Percentiles rank a stretch among this genome's conserved stretches.
These are phyloP conservation scores for Aspergillus quadricinctus DNA, from an alignment of 2,329 filamentous ascomycete genomes.

Conservation along the genomic window DNA sequence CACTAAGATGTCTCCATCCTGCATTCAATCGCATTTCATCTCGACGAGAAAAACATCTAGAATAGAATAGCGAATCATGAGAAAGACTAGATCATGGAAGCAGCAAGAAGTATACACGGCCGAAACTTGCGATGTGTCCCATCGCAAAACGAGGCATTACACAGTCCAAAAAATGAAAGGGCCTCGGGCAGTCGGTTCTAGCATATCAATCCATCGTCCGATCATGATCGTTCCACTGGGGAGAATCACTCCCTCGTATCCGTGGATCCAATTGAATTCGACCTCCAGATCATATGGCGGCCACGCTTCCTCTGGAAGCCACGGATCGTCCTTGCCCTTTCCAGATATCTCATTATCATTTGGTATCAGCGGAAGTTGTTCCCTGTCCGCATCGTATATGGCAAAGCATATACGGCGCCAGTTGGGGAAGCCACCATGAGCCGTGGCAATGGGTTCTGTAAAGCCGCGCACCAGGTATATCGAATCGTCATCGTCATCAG, in stretches of 20 bases:
- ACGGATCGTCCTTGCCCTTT: background rate
- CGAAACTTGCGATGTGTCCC: background rate
- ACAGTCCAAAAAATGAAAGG: conserved; percentile 34
- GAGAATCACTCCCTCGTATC: conserved; percentile 46
- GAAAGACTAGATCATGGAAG: background rate
- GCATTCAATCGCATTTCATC: background rate
- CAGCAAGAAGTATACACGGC: background rate
- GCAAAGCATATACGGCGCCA: conserved; percentile 38
- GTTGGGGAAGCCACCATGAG: conserved; percentile 28
- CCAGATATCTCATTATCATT: conserved; percentile 13
- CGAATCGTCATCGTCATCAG: conserved; percentile 4
- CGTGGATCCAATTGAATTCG: conserved; percentile 36
- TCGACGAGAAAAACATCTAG: background rate
- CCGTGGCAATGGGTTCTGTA: conserved; percentile 23
- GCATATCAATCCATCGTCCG: conserved; percentile 43
- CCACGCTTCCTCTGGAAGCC: conserved; percentile 13
- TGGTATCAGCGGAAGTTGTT: conserved; percentile 14
- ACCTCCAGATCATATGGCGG: conserved; percentile 9
- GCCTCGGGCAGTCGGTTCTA: conserved; percentile 16
- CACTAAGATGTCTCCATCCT: background rate
- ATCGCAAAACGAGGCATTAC: conserved; percentile 1
- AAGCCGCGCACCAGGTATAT: conserved; percentile 31
- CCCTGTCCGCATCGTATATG: conserved; percentile 24
- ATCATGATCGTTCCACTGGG: conserved; percentile 47
- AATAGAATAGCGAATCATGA: background rate